Evolutionary conservation across 176 grass and related monocot species (phyloP).

Genomic region (Avena atlantica): DNA sequence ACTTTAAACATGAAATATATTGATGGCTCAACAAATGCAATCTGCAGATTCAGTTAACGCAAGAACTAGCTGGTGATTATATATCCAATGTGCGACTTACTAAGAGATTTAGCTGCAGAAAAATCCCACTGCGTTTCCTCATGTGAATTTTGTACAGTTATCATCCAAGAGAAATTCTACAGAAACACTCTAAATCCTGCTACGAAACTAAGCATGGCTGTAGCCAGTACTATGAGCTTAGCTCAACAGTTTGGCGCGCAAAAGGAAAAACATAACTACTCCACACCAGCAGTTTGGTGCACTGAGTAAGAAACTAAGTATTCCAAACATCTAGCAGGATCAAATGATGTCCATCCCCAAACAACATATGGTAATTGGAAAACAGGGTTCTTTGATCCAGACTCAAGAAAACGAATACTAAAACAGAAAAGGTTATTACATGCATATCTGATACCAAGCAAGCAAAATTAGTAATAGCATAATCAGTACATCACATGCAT

Average conservation of each 20-base stretch:
- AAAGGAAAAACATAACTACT: not conserved
- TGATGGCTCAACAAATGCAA: constrained; percentile 4
- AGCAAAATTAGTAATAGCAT: not conserved
- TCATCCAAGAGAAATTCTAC: not conserved
- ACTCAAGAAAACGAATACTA: not conserved
- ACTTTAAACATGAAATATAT: not conserved
- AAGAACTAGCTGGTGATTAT: not conserved
- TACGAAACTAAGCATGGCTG: not conserved
- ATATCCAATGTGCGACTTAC: not conserved
- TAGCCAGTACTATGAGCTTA: constrained; percentile 22
- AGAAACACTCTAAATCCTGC: not conserved
- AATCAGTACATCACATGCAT: not conserved
- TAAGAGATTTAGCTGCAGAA: constrained; percentile 28
- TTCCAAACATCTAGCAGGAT: constrained; percentile 19
- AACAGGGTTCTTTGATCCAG: not conserved
- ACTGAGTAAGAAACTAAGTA: not conserved
- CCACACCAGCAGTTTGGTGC: not conserved
- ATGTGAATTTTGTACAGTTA: not conserved
- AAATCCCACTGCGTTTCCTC: not conserved
- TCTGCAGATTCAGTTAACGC: constrained; percentile 17
- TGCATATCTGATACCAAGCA: not conserved
- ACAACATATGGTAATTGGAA: not conserved
- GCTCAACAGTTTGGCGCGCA: not conserved
- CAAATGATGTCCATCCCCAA: not conserved
- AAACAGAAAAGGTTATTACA: not conserved